Evolutionary conservation across 2,329 filamentous ascomycete species (phyloP).

Genomic region (Pseudogymnoascus sp.): DNA sequence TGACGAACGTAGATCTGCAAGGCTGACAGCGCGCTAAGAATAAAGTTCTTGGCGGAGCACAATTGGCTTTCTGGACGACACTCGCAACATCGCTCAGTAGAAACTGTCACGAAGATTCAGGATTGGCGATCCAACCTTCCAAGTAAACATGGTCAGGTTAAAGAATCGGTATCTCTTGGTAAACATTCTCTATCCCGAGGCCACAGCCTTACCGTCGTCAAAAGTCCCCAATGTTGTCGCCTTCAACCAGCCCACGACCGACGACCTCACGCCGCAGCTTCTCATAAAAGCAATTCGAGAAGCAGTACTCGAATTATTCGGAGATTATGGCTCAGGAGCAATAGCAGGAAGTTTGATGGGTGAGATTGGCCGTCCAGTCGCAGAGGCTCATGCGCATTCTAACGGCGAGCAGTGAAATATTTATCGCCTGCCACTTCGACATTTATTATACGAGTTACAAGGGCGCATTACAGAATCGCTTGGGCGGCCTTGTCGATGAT

Average conservation of each 20-base stretch:
- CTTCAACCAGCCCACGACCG: slow-evolving; percentile 71
- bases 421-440: slow-evolving; percentile 87
- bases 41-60: slow-evolving; percentile 4
- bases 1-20: slow-evolving; percentile 1
- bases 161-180: slow-evolving; percentile 96
- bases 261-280: slow-evolving; percentile 55
- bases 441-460: slow-evolving; percentile 76
- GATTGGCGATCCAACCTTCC: neutral
- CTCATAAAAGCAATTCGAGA: slow-evolving; percentile 63
- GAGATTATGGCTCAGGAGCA: slow-evolving; percentile 78
- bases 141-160: slow-evolving; percentile 71
- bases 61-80: neutral
- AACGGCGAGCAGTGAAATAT: slow-evolving; percentile 65
- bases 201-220: slow-evolving; percentile 29
- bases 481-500: slow-evolving; percentile 86
- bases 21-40: slow-evolving; percentile 5
- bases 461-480: slow-evolving; percentile 74
- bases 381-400: neutral
- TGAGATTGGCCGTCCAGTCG: slow-evolving; percentile 29
- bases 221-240: slow-evolving; percentile 52
- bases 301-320: slow-evolving; percentile 66
- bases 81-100: neutral
- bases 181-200: slow-evolving; percentile 77
- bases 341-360: slow-evolving; percentile 61
- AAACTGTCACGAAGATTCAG: neutral